Base-by-base conservation (phyloP, 2,329 filamentous ascomycete species). In the Dactylellina cionopaga region DNA sequence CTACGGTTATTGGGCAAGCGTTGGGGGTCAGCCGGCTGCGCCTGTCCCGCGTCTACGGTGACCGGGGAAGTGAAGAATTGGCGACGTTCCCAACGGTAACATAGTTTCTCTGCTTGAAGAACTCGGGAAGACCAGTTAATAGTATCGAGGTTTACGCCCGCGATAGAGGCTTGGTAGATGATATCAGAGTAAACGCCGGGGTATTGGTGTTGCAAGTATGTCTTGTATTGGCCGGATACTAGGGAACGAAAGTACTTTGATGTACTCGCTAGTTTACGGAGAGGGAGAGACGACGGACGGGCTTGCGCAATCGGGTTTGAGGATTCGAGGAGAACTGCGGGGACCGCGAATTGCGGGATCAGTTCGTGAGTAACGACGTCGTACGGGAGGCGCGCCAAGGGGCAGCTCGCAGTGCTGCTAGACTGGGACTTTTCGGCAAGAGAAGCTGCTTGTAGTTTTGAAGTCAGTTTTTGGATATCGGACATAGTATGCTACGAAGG, bases 341-440 rank as follows among this genome's bases (percentile, higher is more conserved):
- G 58, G 11, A 19, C 22, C 11, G 59, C 52, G 46, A 72, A 65
- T 33, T 60, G 68, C 5, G 68, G 68, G 59, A 65, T 60, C 2
- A 72, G 46, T 11, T 72, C n/a, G 59, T 72, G 68, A 37, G 68
- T 72, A 15, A 72, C 13, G 46, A 65, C 31, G 39, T 72, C 68
- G 47, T 58, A 24, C 19, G 68, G 68, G 10, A 72, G 52, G 6
- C 37, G 15, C 0, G 55, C 52, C 5, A 70, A 43, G 2, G 41
- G 46, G 46, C 43, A 41, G 24, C 13, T 11, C 24, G 17, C 17
- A 11, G 31, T 25, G n/a, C 24, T 11, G 22, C 31, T 33, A 3
- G 39, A 19, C 17, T 5, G 15, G 19, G 39, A 9, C 27, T 55
- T 15, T 39, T 43, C 59, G 39, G 63, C 37, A 6, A 59, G 44